Evolutionary conservation across 805 yeast species (phyloP).

Genomic region (Saturnispora bothae): DNA sequence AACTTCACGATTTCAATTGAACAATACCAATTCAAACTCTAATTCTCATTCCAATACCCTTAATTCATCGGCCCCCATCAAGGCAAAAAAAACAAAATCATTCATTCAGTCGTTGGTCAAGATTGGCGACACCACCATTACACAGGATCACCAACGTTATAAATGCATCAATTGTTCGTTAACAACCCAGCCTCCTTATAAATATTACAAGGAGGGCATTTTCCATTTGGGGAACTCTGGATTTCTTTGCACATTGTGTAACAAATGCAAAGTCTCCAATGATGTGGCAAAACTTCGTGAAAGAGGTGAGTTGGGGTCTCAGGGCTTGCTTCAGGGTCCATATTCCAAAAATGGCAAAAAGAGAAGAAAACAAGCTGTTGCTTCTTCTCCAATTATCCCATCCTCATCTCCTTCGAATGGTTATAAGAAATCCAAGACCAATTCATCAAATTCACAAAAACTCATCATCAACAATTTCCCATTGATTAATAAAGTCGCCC

Average conservation of each 20-base stretch:
- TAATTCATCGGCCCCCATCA: conserved; percentile 17
- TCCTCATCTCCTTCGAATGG: conserved; percentile 9
- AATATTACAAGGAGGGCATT: conserved; percentile 25
- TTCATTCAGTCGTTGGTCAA: conserved; percentile 24
- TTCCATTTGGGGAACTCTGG: conserved; percentile 29
- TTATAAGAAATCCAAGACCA: conserved; percentile 1
- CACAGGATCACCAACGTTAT: conserved; percentile 9
- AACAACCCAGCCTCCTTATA: conserved; percentile 23
- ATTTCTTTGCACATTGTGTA: conserved; percentile 23
- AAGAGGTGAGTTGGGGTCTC: conserved; percentile 25
- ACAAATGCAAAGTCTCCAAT: conserved; percentile 16
- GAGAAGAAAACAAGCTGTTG: not conserved
- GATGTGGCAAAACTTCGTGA: conserved; percentile 20
- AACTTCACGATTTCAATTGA: conserved; percentile 20
- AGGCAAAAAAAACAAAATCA: conserved; percentile 24
- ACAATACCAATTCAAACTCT: not conserved
- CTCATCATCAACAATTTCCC: conserved; percentile 7
- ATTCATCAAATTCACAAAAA: not conserved
- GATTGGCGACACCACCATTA: conserved; percentile 19
- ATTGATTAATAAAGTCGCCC: not conserved
- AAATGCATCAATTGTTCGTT: conserved; percentile 26
- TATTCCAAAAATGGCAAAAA: conserved; percentile 11
- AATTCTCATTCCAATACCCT: not conserved
- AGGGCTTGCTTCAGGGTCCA: conserved; percentile 27
- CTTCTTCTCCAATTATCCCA: not conserved